Conservation (phyloP, 2,329 filamentous ascomycete genomes). For the Fusarium buxicola region DNA sequence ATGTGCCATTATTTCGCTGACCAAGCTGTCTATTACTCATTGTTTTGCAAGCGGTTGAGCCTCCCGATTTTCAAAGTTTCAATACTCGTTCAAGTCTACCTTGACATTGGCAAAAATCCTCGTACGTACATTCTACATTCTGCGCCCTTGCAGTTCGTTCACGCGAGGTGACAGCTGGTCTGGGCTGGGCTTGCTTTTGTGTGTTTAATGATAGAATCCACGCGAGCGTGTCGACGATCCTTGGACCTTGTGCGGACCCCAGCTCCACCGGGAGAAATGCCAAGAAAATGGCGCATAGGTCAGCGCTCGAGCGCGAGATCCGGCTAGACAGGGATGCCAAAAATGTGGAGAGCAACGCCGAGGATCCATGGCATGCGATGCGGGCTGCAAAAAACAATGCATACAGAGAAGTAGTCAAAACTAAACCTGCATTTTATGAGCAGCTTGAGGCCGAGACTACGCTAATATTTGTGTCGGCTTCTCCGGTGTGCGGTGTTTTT, state of each 20-base stretch:
- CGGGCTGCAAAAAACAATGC: no score
- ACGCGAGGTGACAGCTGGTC: slow-evolving; percentile 1
- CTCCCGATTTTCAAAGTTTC: neutral
- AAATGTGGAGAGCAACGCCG: slow-evolving; percentile 32
- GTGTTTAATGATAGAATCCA: slow-evolving; percentile 18
- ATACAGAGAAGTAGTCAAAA: no score
- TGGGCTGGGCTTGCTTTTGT: slow-evolving; percentile 2
- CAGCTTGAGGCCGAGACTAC: no score
- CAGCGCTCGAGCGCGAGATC: slow-evolving; percentile 37
- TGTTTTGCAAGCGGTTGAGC: slow-evolving; percentile 1
- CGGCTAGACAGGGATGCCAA: slow-evolving; percentile 38
- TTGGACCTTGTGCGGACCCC: slow-evolving; percentile 29
- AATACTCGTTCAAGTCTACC: neutral
- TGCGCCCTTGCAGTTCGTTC: neutral
- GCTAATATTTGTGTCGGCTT: no score
- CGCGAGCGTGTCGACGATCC: slow-evolving; percentile 13
- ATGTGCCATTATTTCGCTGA: slow-evolving; percentile 33
- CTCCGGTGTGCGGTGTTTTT: no score
- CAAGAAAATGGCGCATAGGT: slow-evolving; percentile 42
- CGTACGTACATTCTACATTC: neutral
- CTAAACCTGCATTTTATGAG: no score
- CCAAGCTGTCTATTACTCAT: slow-evolving; percentile 8
- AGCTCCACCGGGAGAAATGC: slow-evolving; percentile 31
- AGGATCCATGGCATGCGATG: neutral
- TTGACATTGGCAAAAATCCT: neutral